Percentiles rank a stretch among this genome's conserved stretches.
phyloP scores from a whole-genome alignment of 2,329 filamentous ascomycete species.

The Neopestalotiopsis rosae region DNA sequence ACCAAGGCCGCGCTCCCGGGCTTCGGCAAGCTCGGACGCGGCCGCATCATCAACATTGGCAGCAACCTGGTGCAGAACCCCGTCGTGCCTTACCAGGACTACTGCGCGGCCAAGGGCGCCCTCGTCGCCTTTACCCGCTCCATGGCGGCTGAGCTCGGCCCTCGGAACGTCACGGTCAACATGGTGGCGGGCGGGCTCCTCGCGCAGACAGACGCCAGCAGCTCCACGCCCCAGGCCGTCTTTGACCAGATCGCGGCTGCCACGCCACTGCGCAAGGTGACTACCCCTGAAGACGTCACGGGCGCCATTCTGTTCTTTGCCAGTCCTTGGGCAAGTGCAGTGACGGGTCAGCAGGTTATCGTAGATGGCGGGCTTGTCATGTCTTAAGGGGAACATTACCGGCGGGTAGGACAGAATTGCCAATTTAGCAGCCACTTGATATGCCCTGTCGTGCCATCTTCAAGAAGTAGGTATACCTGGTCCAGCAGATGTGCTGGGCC shows the following conservation, averaged over 20 bases:
- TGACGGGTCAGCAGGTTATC: conserved; percentile 18
- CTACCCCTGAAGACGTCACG: conserved; percentile 15
- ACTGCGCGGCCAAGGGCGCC: conserved; percentile 20
- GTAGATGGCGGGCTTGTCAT: conserved; percentile 18
- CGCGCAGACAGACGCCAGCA: conserved; percentile 17
- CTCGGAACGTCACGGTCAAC: conserved; percentile 15
- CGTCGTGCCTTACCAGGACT: conserved; percentile 21
- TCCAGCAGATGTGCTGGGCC: too few species aligned
- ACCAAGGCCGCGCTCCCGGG: conserved; percentile 8
- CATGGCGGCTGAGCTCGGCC: conserved; percentile 18
- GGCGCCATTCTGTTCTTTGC: conserved; percentile 21
- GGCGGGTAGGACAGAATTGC: too few species aligned
- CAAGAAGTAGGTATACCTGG: too few species aligned
- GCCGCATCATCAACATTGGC: conserved; percentile 20
- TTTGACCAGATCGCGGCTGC: conserved; percentile 18
- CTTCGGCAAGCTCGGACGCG: background rate
- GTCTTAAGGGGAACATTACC: background rate
- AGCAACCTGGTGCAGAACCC: conserved; percentile 20
- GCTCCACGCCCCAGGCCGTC: conserved; percentile 6
- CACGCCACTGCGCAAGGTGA: conserved; percentile 11
- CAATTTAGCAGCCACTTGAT: too few species aligned
- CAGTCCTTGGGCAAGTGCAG: conserved; percentile 15
- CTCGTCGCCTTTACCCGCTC: conserved; percentile 19
- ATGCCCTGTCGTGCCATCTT: too few species aligned
- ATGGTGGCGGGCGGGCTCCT: conserved; percentile 18